Base-by-base conservation (phyloP, 371 early-diverging fungal species). In the Entomophthora muscae region DNA sequence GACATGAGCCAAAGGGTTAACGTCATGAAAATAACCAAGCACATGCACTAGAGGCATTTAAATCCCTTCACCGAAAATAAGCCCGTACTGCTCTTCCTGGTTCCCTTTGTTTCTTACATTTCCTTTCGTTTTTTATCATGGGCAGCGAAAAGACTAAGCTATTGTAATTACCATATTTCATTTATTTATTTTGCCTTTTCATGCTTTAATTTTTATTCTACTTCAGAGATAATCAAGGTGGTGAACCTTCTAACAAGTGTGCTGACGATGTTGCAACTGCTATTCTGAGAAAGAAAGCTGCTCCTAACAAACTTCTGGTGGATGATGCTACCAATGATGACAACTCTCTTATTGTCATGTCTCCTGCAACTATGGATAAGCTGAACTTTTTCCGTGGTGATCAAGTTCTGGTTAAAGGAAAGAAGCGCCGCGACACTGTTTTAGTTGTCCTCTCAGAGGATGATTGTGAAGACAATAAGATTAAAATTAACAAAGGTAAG, bases 261-360 rank as follows among this genome's bases (percentile, higher is more conserved):
- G 80, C 75, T 59, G 77, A 87, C 63, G 93, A 93, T 73, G 79
- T 85, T 63, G 89, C 93, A 62, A 89, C 90, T 12, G 97, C 97
- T 58, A 97, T 97, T 68, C 80, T 97, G 63, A 91, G 94, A 71
- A 85, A 87, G 70, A 97, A 97, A 78, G 72, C 88, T 5, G 85
- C 95, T 53, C 95, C 94, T 30, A 96, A 97, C 80, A 97, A 97
- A 78, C 79, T 97, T 63, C 85, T 96, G 75, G 94, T 96, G 22
- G 98, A 96, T 72, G 97, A 96, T 70, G 91, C 95, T 55, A 86
- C 83, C 65, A 91, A 88, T 70, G 97, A 96, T 73, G 98, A 97
- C 72, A 95, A 93, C 80, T 96, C 97, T 28, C 91, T 95, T 33
- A 83, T 88, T 66, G 78, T 85, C 30, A 76, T 97, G 64, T 87